Evolutionary conservation across 371 early-diverging fungal genomes (phyloP).

Genomic region (Thermomucor indicae-seudaticae): DNA sequence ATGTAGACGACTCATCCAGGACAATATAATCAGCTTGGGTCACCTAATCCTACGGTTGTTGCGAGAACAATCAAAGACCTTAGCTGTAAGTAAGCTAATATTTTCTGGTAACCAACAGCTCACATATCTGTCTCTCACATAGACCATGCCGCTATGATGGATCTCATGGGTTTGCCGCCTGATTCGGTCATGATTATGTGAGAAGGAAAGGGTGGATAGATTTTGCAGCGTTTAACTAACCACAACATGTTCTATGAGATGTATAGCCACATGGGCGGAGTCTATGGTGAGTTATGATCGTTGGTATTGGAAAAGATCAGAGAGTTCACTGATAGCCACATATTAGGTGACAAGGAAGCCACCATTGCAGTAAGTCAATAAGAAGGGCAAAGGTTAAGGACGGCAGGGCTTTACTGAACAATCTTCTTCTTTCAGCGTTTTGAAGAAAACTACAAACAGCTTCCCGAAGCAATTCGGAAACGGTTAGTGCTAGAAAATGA

Average conservation of each 20-base stretch:
- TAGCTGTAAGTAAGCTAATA: constrained; percentile 12
- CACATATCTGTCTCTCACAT: neutral
- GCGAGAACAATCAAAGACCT: constrained; percentile 33
- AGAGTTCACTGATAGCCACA: neutral
- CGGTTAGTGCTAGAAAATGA: constrained; percentile 45
- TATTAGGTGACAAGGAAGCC: constrained; percentile 26
- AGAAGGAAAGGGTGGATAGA: too few relatives aligned
- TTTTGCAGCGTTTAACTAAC: neutral
- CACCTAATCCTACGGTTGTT: constrained; percentile 35
- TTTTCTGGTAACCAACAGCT: neutral
- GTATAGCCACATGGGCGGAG: constrained; percentile 47
- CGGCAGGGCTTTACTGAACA: neutral
- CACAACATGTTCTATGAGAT: neutral
- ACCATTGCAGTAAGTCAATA: constrained; percentile 21
- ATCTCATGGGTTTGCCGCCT: constrained; percentile 37
- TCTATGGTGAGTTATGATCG: constrained; percentile 25
- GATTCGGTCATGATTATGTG: constrained; percentile 50
- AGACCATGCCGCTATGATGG: constrained; percentile 45
- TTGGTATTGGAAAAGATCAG: neutral
- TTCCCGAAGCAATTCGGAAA: constrained; percentile 28
- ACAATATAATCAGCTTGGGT: constrained; percentile 46
- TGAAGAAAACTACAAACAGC: constrained; percentile 26
- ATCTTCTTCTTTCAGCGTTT: constrained; percentile 19
- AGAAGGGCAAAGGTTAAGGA: neutral
- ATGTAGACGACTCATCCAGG: constrained; percentile 46